Conservation (phyloP, 345 rosid species). For the Cardamine chenopodiifolia region DNA sequence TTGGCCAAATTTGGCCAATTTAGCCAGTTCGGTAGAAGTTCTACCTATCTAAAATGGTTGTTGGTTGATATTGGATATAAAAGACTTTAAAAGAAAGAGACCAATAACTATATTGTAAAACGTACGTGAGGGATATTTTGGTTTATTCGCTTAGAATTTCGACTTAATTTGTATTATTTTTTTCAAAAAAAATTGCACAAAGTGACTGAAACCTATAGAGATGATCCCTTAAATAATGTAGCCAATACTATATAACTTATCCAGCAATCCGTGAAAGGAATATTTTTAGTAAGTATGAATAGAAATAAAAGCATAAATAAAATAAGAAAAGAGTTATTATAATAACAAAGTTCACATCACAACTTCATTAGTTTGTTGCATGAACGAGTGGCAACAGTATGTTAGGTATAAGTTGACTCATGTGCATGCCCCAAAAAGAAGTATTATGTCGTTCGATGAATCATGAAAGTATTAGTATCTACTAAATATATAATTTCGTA, state of each 20-base stretch:
- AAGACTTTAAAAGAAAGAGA: neutral
- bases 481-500: neutral
- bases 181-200: neutral
- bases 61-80: neutral
- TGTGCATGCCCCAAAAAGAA: conserved; percentile 29
- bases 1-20: too few relatives aligned
- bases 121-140: conserved; percentile 21
- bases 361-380: conserved; percentile 4
- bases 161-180: neutral
- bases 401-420: conserved; percentile 23
- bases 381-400: conserved; percentile 29
- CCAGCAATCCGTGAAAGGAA: conserved; percentile 12
- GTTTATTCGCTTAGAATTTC: neutral
- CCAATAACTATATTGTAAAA: neutral
- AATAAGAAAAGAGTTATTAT: neutral
- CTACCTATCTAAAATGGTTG: neutral
- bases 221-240: conserved; percentile 8
- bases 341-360: conserved; percentile 22
- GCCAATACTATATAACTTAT: conserved; percentile 18
- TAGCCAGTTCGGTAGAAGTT: too few relatives aligned
- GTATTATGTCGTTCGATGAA: conserved; percentile 30
- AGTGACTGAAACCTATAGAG: conserved; percentile 15
- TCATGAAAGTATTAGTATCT: neutral
- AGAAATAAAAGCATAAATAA: conserved; percentile 8
- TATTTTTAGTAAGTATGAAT: neutral